phyloP scores from a whole-genome alignment of 306 rosid genomes.

The Sphenostylis stenocarpa region DNA sequence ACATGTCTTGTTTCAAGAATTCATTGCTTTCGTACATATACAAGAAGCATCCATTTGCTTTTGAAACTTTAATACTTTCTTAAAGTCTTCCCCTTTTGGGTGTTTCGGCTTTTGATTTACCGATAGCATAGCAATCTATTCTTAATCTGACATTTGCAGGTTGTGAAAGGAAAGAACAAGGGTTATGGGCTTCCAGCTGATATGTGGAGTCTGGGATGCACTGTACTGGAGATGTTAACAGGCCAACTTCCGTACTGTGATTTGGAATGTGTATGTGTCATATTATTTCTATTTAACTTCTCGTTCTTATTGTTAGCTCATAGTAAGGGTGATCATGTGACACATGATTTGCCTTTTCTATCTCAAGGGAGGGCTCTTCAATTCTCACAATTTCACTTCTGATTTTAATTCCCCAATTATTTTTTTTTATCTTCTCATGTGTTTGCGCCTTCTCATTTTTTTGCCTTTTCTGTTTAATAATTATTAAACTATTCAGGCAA shows the following conservation, averaged over 20 bases:
- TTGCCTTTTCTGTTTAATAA: constrained; percentile 9
- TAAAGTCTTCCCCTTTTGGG: constrained; percentile 2
- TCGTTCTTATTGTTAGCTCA: not conserved
- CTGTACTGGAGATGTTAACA: constrained; percentile 93
- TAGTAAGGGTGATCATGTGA: not conserved
- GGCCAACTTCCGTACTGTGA: constrained; percentile 64
- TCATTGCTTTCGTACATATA: not conserved
- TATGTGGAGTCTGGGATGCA: constrained; percentile 98
- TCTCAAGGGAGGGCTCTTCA: constrained; percentile 12
- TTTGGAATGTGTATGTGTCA: constrained; percentile 61
- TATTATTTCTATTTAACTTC: constrained; percentile 12
- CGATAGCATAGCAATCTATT: constrained; percentile 14
- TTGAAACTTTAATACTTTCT: not conserved
- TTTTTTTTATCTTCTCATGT: not conserved
- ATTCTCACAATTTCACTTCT: constrained; percentile 5
- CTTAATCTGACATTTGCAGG: constrained; percentile 55
- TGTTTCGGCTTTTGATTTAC: not conserved
- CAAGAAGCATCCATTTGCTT: not conserved
- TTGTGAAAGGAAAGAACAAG: constrained; percentile 66
- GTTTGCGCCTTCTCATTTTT: not conserved
- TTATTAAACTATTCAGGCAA: constrained; percentile 2
- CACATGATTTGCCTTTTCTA: not conserved
- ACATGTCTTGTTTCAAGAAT: constrained; percentile 5
- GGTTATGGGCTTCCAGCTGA: constrained; percentile 95
- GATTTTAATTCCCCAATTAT: constrained; percentile 11